Evolutionary conservation across 75 land plant species (phyloP), one percentile per base, ranked within the genome.

Genomic region (Pseudotsuga menziesii): DNA sequence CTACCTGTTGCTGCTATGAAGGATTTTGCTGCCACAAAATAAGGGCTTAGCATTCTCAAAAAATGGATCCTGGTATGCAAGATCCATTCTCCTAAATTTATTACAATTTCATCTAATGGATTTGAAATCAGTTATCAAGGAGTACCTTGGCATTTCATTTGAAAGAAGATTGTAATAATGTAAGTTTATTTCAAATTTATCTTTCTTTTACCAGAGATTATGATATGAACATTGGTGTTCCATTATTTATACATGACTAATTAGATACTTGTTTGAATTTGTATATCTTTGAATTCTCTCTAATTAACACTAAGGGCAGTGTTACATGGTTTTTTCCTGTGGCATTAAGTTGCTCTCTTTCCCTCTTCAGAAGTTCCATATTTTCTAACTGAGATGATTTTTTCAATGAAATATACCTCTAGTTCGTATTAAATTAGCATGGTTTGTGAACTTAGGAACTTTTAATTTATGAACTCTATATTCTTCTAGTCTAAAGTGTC

Each of bases 1-100:
- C 85, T 96, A 61, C 89, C 94, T 56, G 90, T 82, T 78, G 82
- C 86, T 39, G 58, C 81, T 48, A 58, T 96, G 61, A 91, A 90
- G 78, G 82, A 85, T 13, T 94, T 96, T 88, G 90, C 92, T 48
- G 97, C 97, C 48, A 96, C 97, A 55, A 96, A 85, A 80, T 85
- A 91, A 79, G 99, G 97, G 60, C 94, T 96, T 48, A 78, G 80
- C 52, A 89, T 75, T 26, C 88, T 96, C 58, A 94, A 96, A 72
- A 86, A 80, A 41, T 96, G 99, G 99, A 96, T 96, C 48, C 87
- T 92, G 85, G 91, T 89, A 63, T 66, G 84, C n/a, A 35, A 59
- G 5, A 25, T 60, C 54, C 1, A 57, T 58, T 48, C 9, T 48
- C 54, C 54, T 48, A 9, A 48, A 9, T 4, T 4, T 8, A 1